Evolutionary conservation across 1,139 yeast species (phyloP).

Genomic region (Keqinozyma sinolaborantium): DNA sequence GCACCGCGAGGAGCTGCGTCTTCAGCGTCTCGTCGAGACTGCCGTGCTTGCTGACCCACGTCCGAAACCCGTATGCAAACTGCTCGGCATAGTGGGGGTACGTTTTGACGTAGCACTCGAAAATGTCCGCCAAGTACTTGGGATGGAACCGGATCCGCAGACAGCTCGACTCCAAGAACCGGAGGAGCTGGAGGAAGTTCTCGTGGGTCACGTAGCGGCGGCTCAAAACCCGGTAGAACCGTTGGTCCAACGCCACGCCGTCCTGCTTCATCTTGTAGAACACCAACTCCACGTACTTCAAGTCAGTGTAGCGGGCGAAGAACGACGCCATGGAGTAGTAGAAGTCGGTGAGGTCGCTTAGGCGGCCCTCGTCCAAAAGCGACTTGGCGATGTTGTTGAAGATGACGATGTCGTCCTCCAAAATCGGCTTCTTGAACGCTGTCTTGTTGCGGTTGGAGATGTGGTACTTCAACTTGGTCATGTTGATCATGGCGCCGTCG

Average conservation of each 20-base stretch:
- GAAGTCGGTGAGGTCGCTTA: constrained; percentile 7
- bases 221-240: constrained; percentile 19
- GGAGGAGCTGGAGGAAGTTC: constrained; percentile 23
- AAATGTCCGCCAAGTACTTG: constrained; percentile 21
- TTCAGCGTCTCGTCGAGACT: constrained; percentile 3
- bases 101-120: constrained; percentile 27
- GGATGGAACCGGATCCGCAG: constrained; percentile 15
- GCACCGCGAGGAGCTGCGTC: constrained; percentile 3
- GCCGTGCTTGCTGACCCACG: constrained; percentile 17
- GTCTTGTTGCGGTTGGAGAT: constrained; percentile 25
- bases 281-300: constrained; percentile 21
- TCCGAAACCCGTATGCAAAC: constrained; percentile 18
- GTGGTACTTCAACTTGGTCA: constrained; percentile 20
- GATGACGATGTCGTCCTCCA: constrained; percentile 20
- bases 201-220: constrained; percentile 20
- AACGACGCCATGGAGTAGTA: constrained; percentile 13
- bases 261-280: constrained; percentile 21
- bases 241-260: constrained; percentile 13
- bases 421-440: constrained; percentile 21
- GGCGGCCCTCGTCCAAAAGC: constrained; percentile 8
- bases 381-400: constrained; percentile 16
- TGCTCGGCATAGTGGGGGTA: constrained; percentile 31
- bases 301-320: constrained; percentile 12
- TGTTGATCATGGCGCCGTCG: constrained; percentile 20
- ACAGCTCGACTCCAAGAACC: constrained; percentile 19